These are phyloP conservation scores for Tolypocladium cylindrosporum DNA, from an alignment of 2,329 filamentous ascomycete species.

Conservation along the genomic window DNA sequence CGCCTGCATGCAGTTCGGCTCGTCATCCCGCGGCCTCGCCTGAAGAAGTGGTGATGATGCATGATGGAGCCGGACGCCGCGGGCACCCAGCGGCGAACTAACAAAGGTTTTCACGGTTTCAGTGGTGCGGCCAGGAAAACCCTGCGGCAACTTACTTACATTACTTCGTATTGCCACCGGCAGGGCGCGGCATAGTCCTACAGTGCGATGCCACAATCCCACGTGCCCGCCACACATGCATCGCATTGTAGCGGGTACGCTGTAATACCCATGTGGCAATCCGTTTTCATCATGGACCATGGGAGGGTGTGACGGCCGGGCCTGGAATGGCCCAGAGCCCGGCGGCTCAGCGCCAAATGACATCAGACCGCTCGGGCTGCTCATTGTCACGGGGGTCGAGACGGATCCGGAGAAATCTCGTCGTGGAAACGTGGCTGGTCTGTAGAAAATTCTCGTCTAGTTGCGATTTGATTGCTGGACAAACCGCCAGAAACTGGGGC, in stretches of 20 bases:
- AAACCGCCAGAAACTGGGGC: neutral
- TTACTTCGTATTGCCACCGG: neutral
- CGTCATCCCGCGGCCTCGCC: neutral
- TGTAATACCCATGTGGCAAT: no score
- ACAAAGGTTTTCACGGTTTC: no score
- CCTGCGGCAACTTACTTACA: no score
- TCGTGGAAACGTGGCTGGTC: neutral
- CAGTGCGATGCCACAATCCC: neutral
- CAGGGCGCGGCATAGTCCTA: no score
- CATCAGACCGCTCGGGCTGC: neutral
- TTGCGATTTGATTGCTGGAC: neutral
- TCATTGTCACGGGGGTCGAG: neutral
- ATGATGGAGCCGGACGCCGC: neutral
- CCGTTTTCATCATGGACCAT: no score
- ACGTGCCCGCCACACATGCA: neutral
- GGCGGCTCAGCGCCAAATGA: neutral
- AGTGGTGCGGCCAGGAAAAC: neutral
- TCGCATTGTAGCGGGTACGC: neutral
- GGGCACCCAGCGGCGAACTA: neutral
- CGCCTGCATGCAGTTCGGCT: neutral
- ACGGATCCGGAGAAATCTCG: neutral
- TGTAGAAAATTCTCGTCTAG: neutral
- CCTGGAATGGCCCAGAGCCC: neutral
- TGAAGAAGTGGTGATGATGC: neutral
- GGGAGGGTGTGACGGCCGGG: neutral